Conservation (phyloP, 805 yeast genomes). For the Peterozyma toletana region DNA sequence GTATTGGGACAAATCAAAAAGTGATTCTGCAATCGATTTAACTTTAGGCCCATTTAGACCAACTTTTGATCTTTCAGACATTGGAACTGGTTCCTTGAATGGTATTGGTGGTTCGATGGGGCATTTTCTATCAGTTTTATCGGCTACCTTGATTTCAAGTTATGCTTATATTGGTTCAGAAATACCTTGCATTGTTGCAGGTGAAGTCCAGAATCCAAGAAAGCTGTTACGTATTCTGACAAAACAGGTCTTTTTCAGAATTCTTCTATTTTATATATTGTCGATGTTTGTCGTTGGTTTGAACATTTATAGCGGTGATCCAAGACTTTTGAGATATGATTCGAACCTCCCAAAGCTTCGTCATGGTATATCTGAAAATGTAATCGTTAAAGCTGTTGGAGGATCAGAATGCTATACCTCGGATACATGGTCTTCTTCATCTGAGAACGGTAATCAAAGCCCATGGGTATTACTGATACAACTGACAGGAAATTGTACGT, state of each 20-base stretch:
- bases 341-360: too few species aligned
- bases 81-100: conserved; percentile 40
- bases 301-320: conserved; percentile 73
- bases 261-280: conserved; percentile 56
- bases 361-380: too few species aligned
- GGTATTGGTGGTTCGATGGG: conserved; percentile 63
- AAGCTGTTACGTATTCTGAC: conserved; percentile 73
- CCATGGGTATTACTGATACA: conserved; percentile 54
- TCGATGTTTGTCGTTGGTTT: conserved; percentile 65
- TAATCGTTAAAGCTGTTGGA: conserved; percentile 17
- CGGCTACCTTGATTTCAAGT: conserved; percentile 57
- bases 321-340: conserved; percentile 50
- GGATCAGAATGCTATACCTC: conserved; percentile 18
- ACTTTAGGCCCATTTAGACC: conserved; percentile 73
- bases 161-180: conserved; percentile 82
- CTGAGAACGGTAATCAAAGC: conserved; percentile 39
- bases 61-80: conserved; percentile 57
- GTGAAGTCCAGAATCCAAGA: conserved; percentile 80
- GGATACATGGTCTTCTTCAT: conserved; percentile 24
- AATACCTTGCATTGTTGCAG: conserved; percentile 75
- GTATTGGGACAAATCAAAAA: conserved; percentile 56
- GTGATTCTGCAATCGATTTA: conserved; percentile 33
- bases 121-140: conserved; percentile 49
- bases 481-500: conserved; percentile 41
- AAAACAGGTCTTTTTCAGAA: conserved; percentile 64